Conservation (phyloP, 2,329 filamentous ascomycete genomes). For the Colletotrichum karsti region DNA sequence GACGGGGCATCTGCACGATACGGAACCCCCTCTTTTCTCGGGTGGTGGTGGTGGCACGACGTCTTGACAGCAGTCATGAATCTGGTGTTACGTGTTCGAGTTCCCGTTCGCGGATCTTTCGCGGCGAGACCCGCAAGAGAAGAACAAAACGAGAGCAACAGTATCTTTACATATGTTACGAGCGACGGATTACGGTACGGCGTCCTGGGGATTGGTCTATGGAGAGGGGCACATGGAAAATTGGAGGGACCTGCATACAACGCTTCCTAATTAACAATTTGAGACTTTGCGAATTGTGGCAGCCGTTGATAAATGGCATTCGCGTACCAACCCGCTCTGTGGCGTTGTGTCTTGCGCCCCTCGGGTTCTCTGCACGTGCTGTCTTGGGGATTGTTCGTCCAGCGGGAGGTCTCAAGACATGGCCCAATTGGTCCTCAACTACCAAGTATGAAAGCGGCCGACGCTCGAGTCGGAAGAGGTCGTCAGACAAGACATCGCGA, state of each 20-base stretch:
- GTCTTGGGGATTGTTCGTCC: too few relatives aligned
- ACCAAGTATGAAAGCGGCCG: too few relatives aligned
- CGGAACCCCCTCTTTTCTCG: not conserved
- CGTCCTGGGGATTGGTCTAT: not conserved
- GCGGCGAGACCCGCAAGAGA: not conserved
- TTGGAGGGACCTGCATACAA: not conserved
- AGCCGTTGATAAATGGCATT: not conserved
- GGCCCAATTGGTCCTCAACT: too few relatives aligned
- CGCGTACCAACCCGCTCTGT: not conserved
- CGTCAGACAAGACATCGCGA: constrained; percentile 6
- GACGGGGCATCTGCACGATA: not conserved
- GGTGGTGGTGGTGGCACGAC: constrained; percentile 3
- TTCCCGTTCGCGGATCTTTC: not conserved
- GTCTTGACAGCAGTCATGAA: constrained; percentile 16
- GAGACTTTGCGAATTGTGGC: not conserved
- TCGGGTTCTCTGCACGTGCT: not conserved
- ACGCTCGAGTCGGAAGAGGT: not conserved
- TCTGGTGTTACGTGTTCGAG: not conserved
- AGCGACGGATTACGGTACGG: not conserved
- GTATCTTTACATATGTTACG: not conserved
- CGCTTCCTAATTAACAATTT: not conserved
- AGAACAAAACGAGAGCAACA: not conserved
- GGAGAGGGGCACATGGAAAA: not conserved
- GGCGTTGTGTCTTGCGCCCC: not conserved
- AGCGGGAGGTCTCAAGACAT: too few relatives aligned